Evolutionary conservation across 176 grass and related monocot genomes (phyloP).

Genomic region (Eleusine coracana): DNA sequence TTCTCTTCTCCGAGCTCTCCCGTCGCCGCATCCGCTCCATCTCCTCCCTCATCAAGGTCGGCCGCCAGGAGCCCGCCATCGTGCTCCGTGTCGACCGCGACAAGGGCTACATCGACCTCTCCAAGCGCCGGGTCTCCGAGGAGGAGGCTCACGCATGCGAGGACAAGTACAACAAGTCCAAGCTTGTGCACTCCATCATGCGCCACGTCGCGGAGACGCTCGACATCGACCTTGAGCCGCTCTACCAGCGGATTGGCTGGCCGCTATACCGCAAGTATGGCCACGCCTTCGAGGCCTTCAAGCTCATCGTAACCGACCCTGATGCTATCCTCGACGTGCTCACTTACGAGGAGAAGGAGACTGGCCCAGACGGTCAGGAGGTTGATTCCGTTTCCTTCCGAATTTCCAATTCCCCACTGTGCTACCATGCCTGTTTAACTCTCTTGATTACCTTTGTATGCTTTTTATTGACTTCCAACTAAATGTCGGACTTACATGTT

Average conservation of each 20-base stretch:
- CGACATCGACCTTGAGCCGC: conserved; percentile 75
- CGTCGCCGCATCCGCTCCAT: conserved; percentile 89
- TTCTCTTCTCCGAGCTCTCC: conserved; percentile 96
- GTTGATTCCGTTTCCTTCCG: conserved; percentile 22
- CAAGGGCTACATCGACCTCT: conserved; percentile 94
- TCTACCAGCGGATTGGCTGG: conserved; percentile 79
- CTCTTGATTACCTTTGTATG: neutral
- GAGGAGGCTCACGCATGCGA: conserved; percentile 87
- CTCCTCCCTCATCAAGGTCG: conserved; percentile 93
- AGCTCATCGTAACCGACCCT: conserved; percentile 70
- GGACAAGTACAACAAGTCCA: conserved; percentile 94
- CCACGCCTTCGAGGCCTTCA: conserved; percentile 89
- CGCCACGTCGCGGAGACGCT: conserved; percentile 96
- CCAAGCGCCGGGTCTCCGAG: conserved; percentile 92
- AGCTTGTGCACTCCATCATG: conserved; percentile 99
- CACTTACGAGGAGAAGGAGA: conserved; percentile 60
- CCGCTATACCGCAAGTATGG: conserved; percentile 91
- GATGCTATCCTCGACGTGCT: conserved; percentile 60
- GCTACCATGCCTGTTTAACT: neutral
- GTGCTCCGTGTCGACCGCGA: conserved; percentile 94
- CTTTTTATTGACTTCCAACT: neutral
- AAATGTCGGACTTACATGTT: neutral
- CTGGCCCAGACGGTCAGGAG: conserved; percentile 68
- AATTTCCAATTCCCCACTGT: neutral
- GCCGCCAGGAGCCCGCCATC: conserved; percentile 95